Base-by-base conservation (phyloP, 352 stramenopile species). In the Phytophthora uliginosa region DNA sequence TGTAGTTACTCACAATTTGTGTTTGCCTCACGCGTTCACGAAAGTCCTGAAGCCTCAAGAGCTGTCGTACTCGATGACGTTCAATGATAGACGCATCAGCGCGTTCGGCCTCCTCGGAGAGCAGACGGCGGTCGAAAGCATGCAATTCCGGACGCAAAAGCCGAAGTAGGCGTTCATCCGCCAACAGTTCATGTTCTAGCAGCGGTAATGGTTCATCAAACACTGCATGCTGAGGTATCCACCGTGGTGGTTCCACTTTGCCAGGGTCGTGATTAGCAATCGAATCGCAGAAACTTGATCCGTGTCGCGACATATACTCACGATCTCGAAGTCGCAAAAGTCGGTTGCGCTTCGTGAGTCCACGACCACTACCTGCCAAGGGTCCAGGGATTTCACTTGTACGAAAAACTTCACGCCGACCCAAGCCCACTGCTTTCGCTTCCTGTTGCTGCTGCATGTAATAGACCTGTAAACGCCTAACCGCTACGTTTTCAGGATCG, bases 161-260 rank as follows among this genome's bases (percentile, higher is more conserved):
- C 20, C 67, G 75, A 67, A 95, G 58, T 33, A 92, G 88, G 31
- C 75, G 73, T 31, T 89, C 80, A 33, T 93, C 83, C 15, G 76
- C 73, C 8, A 83, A 33, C 47, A 96, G 82, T 60, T 91, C 87
- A 48, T 82, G 52, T 26, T 95, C 90, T 4, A 71, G 33, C 20
- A 95, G 34, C 9, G 90, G 88, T n/a, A 96, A 63, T 4, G 90
- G 85, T 24, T 89, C 80, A 12, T 94, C 81, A 62, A 95, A 90
- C 5, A 86, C 73, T n/a, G 59, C 55, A 54, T 74, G 63, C 42
- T 79, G 52, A 18, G 68, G 69, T 18, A 69, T 69, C 73, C 68
- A 79, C 33, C 73, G 50, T 33, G 58, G 50, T 15, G 60, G 59
- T 28, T 76, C 64, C 8, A 77, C 63, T 63, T 79, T 79, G 33